Base-by-base conservation (phyloP, 2,329 filamentous ascomycete genomes). In the Chaetomium sp. region DNA sequence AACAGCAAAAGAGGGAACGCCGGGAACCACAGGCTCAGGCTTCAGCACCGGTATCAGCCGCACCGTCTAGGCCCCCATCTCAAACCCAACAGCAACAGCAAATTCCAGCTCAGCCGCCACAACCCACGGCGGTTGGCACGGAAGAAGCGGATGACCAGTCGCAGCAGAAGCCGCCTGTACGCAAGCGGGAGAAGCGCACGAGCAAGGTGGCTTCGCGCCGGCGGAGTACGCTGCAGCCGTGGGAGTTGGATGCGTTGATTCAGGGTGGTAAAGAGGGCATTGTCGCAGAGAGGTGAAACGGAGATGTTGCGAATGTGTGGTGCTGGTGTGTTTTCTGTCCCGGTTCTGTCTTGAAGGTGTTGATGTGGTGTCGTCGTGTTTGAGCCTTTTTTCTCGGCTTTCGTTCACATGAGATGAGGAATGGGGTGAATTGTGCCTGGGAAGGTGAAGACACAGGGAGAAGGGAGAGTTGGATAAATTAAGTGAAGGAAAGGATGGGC, bases 171-270 rank as follows among this genome's bases (percentile, higher is more conserved):
- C 37, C 48, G 19, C 43, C 49, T n/a, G 11, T 42, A 35, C 35
- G 41, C 75, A 80, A 80, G 66, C 72, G 78, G 43, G 81, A 75
- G 65, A 74, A 70, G 68, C 79, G 72, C 67, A 76, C 69, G 64
- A 83, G 67, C 69, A 85, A 74, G 73, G 74, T 69, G 7, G 76
- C 82, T 2, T 85, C 79, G 57, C 75, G 87, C 66, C 77, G 88
- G 66, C 79, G 88, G 68, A 90, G 86, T 65, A 91, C 88, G 19
- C 72, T 92, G 36, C 90, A 81, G 64, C 84, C 86, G 3, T 86
- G 86, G 76, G 88, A 92, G 70, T 71, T 91, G 66, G 80, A 88
- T 71, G 82, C 79, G 45, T 67, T 88, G 67, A 85, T 86, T 2
- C 56, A 65, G 52, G 63, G 63, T 14, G 55, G 54, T 12, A 50